These are phyloP conservation scores for Quercus lobata DNA, from an alignment of 331 rosid genomes.

Conservation along the genomic window DNA sequence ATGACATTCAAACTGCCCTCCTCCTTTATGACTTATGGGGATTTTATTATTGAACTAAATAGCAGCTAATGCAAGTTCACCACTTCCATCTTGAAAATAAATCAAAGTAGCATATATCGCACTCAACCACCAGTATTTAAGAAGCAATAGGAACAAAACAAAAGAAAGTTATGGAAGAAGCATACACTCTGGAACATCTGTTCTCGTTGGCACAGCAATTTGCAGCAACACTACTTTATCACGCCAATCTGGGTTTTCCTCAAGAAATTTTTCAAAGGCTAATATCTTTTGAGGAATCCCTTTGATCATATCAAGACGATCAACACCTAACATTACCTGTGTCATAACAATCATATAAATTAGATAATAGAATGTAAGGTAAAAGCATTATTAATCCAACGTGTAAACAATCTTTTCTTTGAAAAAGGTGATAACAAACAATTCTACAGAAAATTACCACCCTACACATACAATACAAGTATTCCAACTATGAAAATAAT, in stretches of 20 bases:
- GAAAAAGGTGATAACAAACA: not conserved
- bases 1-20: not conserved
- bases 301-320: conserved; percentile 76
- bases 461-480: not conserved
- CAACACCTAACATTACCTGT: conserved; percentile 94
- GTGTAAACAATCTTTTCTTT: not conserved
- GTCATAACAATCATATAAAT: conserved; percentile 17
- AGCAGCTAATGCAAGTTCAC: not conserved
- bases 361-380: not conserved
- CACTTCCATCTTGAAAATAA: not conserved
- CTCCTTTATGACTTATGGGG: not conserved
- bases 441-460: not conserved
- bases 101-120: conserved; percentile 4
- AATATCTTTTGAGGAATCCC: conserved; percentile 82
- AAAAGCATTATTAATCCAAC: not conserved
- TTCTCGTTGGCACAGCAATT: conserved; percentile 95
- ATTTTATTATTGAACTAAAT: not conserved
- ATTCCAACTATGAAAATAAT: not conserved
- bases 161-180: conserved; percentile 8
- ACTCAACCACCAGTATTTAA: conserved; percentile 5
- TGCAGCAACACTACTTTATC: conserved; percentile 88
- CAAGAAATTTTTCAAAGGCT: conserved; percentile 91
- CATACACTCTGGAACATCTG: conserved; percentile 96
- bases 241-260: conserved; percentile 69
- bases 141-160: conserved; percentile 8